Percentiles rank a stretch among this genome's conserved stretches.
phyloP scores from a whole-genome alignment of 768 basidiomycete genomes.

The Mycena polygramma region DNA sequence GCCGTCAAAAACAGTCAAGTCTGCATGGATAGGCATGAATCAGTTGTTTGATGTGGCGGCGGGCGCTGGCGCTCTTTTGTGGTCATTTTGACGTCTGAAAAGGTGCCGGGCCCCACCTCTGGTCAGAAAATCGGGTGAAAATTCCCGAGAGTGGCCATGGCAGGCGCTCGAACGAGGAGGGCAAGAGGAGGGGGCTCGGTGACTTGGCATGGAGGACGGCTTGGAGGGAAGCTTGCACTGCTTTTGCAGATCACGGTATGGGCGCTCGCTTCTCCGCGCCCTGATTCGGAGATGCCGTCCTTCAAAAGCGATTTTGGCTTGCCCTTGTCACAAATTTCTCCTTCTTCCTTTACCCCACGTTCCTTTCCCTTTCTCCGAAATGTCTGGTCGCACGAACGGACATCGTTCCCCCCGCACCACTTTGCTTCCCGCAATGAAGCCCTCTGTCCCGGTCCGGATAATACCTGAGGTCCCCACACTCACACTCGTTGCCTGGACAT shows the following conservation, averaged over 20 bases:
- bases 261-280: constrained; percentile 18
- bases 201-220: too few species aligned
- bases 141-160: neutral
- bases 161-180: too few species aligned
- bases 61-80: constrained; percentile 18
- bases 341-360: constrained; percentile 15
- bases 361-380: constrained; percentile 25
- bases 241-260: neutral
- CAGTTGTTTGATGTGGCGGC: constrained; percentile 17
- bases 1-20: neutral
- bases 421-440: constrained; percentile 34
- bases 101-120: neutral
- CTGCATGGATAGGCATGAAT: neutral
- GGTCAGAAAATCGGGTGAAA: neutral
- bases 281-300: constrained; percentile 7
- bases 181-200: too few species aligned
- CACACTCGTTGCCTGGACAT: constrained; percentile 51
- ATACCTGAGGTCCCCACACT: constrained; percentile 35
- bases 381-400: constrained; percentile 17
- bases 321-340: neutral
- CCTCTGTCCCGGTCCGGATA: constrained; percentile 27
- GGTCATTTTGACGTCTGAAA: neutral
- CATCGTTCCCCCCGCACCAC: neutral
- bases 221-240: neutral
- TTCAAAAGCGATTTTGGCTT: constrained; percentile 6